phyloP scores from a whole-genome alignment of 495 filamentous ascomycete species.

The Zalerion maritima region DNA sequence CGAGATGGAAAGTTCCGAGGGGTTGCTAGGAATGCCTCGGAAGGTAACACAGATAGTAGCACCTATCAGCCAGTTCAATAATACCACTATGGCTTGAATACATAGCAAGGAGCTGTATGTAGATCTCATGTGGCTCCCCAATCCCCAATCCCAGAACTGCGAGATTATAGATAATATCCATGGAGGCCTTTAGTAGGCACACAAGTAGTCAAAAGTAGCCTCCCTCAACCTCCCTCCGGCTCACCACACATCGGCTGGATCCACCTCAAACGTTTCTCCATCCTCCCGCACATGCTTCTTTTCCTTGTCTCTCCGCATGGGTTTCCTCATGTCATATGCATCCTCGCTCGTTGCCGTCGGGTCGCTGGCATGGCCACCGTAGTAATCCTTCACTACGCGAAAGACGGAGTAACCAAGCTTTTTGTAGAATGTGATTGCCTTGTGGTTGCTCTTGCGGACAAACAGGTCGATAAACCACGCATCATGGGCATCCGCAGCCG shows the following conservation, averaged over 20 bases:
- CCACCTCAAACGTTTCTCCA: slow-evolving; percentile 68
- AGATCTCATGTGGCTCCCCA: too few relatives aligned
- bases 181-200: too few relatives aligned
- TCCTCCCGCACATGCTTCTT: slow-evolving; percentile 63
- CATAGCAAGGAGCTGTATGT: too few relatives aligned
- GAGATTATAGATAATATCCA: too few relatives aligned
- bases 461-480: slow-evolving; percentile 96
- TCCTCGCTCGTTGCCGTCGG: slow-evolving; percentile 53
- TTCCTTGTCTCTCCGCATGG: slow-evolving; percentile 68
- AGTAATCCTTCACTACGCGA: slow-evolving; percentile 78
- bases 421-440: slow-evolving; percentile 76
- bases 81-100: too few relatives aligned
- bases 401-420: slow-evolving; percentile 83
- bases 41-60: too few relatives aligned
- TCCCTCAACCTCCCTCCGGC: too few relatives aligned
- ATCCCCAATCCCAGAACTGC: too few relatives aligned
- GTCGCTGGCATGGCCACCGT: slow-evolving; percentile 57
- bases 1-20: too few relatives aligned
- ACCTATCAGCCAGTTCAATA: too few relatives aligned
- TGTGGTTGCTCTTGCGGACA: slow-evolving; percentile 73
- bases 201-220: too few relatives aligned
- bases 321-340: slow-evolving; percentile 93
- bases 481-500: slow-evolving; percentile 58
- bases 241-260: slow-evolving; percentile 75
- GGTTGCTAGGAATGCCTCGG: too few relatives aligned